Conservation (phyloP, 768 basidiomycete genomes). For the Myochromella boudieri region DNA sequence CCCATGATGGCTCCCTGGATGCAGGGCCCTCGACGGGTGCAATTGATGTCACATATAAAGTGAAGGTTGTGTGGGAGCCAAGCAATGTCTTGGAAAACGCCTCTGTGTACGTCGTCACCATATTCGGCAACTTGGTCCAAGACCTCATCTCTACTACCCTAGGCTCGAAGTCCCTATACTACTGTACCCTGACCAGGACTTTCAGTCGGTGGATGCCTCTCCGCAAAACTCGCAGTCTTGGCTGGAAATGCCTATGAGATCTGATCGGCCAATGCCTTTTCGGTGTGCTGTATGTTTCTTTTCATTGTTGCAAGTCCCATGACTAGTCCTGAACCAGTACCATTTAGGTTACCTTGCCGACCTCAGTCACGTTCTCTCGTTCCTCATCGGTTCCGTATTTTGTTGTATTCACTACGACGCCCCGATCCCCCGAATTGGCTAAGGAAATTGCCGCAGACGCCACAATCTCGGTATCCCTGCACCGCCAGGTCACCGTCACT, state of each 20-base stretch:
- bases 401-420: slow-evolving; percentile 68
- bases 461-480: slow-evolving; percentile 64
- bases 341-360: slow-evolving; percentile 62
- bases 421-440: slow-evolving; percentile 51
- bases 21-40: slow-evolving; percentile 23
- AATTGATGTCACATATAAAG: slow-evolving; percentile 50
- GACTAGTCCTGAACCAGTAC: not conserved
- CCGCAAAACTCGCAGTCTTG: slow-evolving; percentile 48
- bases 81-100: slow-evolving; percentile 39
- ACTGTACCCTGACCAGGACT: slow-evolving; percentile 58
- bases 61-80: slow-evolving; percentile 61
- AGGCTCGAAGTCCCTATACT: slow-evolving; percentile 69
- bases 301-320: not conserved
- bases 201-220: slow-evolving; percentile 54
- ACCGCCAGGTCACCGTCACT: slow-evolving; percentile 58
- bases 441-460: slow-evolving; percentile 72
- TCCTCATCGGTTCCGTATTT: slow-evolving; percentile 65
- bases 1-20: slow-evolving; percentile 44
- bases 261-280: slow-evolving; percentile 64
- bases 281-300: slow-evolving; percentile 58
- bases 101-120: slow-evolving; percentile 42
- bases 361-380: slow-evolving; percentile 60
- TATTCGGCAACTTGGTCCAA: slow-evolving; percentile 8
- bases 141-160: slow-evolving; percentile 11
- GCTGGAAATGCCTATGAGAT: slow-evolving; percentile 66